These are phyloP conservation scores for Suillus luteus DNA, from an alignment of 768 basidiomycete species.

Conservation along the genomic window DNA sequence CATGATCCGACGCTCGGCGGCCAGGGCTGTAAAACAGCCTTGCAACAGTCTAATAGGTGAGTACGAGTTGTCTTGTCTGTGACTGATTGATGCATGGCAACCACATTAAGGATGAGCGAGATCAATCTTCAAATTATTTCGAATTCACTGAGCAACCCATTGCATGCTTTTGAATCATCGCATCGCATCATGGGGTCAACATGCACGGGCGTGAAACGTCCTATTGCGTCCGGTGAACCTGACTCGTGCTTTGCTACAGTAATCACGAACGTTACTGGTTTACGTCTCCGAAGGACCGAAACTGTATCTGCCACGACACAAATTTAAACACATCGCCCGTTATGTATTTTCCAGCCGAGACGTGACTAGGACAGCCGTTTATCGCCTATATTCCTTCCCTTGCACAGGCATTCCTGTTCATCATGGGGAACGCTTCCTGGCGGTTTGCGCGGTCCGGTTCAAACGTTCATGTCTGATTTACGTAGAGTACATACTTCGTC, in stretches of 20 bases:
- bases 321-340: no score
- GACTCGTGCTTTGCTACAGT: not conserved
- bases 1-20: not conserved
- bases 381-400: not conserved
- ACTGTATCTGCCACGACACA: constrained; percentile 3
- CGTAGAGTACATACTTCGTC: not conserved
- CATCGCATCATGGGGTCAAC: not conserved
- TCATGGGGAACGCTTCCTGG: not conserved
- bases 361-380: not conserved
- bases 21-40: not conserved
- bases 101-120: not conserved
- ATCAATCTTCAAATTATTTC: not conserved
- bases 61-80: not conserved
- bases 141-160: not conserved
- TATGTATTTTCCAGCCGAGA: not conserved
- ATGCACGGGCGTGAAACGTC: not conserved
- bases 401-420: no score
- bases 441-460: not conserved
- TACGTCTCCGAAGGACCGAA: not conserved
- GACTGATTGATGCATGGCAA: not conserved
- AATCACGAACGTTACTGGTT: not conserved
- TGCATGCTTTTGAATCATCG: not conserved
- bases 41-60: not conserved
- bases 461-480: not conserved
- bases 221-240: not conserved